Evolutionary conservation across 768 basidiomycete genomes (phyloP), one percentile per base, ranked within the genome.

Genomic region (Suillus subalutaceus): DNA sequence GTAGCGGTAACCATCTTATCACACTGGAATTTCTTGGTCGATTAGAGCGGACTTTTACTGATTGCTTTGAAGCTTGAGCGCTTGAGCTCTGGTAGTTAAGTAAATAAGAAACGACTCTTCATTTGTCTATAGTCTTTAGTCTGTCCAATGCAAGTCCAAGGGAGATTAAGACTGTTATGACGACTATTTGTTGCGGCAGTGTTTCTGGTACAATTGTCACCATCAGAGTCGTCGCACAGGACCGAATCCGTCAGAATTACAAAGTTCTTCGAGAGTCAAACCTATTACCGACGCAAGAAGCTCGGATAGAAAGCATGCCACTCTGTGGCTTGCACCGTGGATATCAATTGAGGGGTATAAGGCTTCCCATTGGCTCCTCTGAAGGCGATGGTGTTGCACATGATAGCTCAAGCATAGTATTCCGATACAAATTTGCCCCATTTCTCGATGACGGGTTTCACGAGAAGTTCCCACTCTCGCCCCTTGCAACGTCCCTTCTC

Each of bases 371-470:
- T 18, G 2, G 9, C 5, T 58, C 38, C 38, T 41, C 23, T 38
- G 37, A 23, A 38, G 38, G 16, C 8, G 15, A 38, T 40, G 18
- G 23, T 41, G 58, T 56, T 20, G 18, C 55, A 20, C 3, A 23
- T n/a, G n/a, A n/a, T 2, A 16, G 53, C 32, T 78, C 71, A 73
- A 40, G 69, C n/a, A 10, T 79, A 78, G 62, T 73, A 70, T 67
- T 77, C 73, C 59, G 72, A 65, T n/a, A 86, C 80, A 66, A 91
- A 94, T 35, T 67, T 79, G 2, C 90, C 93, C 93, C 93, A 94
- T 61, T 86, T 86, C 73, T 91, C 86, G 61, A 94, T 85, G 6
- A 93, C 86, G 50, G 90, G 90, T 68, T 86, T 87, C 46, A 94
- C 90, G 38, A 94, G 82, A 15, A 76, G 67, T 63, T 92, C 89